phyloP scores from a whole-genome alignment of 805 yeast species.

The Yarrowia sp. region DNA sequence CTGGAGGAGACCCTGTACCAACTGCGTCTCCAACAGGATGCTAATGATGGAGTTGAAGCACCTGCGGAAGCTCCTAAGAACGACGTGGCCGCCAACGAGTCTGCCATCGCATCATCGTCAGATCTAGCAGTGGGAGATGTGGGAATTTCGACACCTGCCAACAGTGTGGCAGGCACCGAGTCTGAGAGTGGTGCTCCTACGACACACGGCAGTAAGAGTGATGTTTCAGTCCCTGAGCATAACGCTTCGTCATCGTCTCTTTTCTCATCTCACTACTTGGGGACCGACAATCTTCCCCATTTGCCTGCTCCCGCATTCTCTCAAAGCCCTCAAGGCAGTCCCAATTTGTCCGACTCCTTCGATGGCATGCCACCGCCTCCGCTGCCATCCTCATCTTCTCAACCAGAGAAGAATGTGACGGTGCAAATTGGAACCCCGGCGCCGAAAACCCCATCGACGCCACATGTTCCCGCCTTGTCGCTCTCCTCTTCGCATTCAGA shows the following conservation, averaged over 20 bases:
- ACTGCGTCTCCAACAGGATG: conserved; percentile 22
- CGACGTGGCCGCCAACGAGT: background rate
- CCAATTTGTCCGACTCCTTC: conserved; percentile 27
- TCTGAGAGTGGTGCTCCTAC: conserved; percentile 8
- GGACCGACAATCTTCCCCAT: conserved; percentile 15
- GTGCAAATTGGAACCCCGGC: conserved; percentile 31
- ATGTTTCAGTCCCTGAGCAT: background rate
- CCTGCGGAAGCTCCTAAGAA: conserved; percentile 13
- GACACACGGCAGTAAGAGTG: background rate
- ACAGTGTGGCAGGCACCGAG: conserved; percentile 12
- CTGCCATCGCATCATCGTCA: conserved; percentile 11
- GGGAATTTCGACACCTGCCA: conserved; percentile 23
- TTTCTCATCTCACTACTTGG: conserved; percentile 17
- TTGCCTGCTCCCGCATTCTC: conserved; percentile 28
- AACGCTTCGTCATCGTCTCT: conserved; percentile 9
- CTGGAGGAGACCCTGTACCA: conserved; percentile 62
- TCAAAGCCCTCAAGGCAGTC: conserved; percentile 33
- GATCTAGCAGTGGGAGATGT: conserved; percentile 24
- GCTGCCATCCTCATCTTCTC: conserved; percentile 10
- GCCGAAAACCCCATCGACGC: conserved; percentile 21
- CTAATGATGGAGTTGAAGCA: conserved; percentile 37
- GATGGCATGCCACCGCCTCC: conserved; percentile 40
- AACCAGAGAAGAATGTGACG: conserved; percentile 28
- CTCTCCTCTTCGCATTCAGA: conserved; percentile 26
- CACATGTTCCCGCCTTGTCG: conserved; percentile 29